Base-by-base conservation (phyloP, 2,329 filamentous ascomycete species). In the Claviceps maximensis region DNA sequence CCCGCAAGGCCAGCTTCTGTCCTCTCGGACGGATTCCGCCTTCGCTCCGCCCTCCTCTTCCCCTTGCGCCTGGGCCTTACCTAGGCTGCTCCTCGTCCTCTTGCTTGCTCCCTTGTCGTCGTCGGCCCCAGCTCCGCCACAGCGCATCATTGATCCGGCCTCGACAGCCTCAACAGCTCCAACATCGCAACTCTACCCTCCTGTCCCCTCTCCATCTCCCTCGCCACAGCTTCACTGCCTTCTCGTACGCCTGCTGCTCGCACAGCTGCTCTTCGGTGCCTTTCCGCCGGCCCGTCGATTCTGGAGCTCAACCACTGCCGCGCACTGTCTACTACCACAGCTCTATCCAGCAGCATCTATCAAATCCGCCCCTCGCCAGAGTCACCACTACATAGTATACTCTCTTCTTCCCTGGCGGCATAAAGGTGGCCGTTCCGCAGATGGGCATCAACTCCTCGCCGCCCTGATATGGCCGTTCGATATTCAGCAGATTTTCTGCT, bases 401-500 rank as follows among this genome's bases (percentile, higher is more conserved):
- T 21, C 47, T 38, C 17, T 47, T 13, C 23, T 38, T 10, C 8
- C 17, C 45, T 47, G 40, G 49, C 57, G 56, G 56, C 60, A 58
- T 52, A 55, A 59, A 51, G 57, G 53, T 52, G 57, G 53, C 53
- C 58, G 31, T 60, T 56, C 56, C 44, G 58, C 63, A 61, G 61
- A 72, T 71, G 70, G 66, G 68, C 65, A 63, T 67, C 62, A 63
- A 63, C 63, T 62, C 57, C 55, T 57, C 56, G 55, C 58, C 59
- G 58, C 57, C 59, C 59, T 61, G 67, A 62, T 58, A 80, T 80
- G 76, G 71, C 74, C 64, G 67, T 74, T 64, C 79, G 81, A 74
- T 96, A 96, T 69, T 79, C 86, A 57, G 76, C 80, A 69, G 87
- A 90, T 58, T 78, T 86, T 70, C 76, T 97, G 61, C 74, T 89